phyloP scores from a whole-genome alignment of 306 rosid genomes.

The Trichosanthes truncata region DNA sequence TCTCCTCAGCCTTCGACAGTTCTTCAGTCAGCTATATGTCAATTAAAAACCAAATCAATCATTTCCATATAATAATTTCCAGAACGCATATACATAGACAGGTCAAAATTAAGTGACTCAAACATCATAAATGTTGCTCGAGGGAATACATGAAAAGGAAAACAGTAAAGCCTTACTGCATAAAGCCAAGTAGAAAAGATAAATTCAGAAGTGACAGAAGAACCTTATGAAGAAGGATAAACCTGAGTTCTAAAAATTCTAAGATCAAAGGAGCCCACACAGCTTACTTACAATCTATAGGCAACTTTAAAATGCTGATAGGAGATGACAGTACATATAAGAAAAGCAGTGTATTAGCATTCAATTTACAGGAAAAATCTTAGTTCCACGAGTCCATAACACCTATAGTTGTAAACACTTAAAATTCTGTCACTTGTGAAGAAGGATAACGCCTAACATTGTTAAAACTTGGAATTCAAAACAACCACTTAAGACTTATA shows the following conservation, averaged over 20 bases:
- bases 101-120: neutral
- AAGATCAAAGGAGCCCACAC: neutral
- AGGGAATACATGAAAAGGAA: neutral
- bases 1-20: conserved; percentile 75
- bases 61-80: neutral
- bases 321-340: neutral
- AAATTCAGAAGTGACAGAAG: neutral
- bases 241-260: neutral
- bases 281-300: neutral
- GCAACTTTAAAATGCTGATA: neutral
- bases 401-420: neutral
- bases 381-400: neutral
- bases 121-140: neutral
- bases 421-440: neutral
- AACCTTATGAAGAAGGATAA: neutral
- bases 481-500: neutral
- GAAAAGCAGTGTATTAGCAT: neutral
- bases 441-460: neutral
- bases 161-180: neutral
- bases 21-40: conserved; percentile 77
- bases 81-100: neutral
- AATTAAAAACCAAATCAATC: conserved; percentile 15
- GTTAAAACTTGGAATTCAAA: neutral
- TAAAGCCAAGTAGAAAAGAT: neutral
- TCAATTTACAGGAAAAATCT: neutral